Conservation (phyloP, 495 filamentous ascomycete species). For the Corynascus novoguineensis region DNA sequence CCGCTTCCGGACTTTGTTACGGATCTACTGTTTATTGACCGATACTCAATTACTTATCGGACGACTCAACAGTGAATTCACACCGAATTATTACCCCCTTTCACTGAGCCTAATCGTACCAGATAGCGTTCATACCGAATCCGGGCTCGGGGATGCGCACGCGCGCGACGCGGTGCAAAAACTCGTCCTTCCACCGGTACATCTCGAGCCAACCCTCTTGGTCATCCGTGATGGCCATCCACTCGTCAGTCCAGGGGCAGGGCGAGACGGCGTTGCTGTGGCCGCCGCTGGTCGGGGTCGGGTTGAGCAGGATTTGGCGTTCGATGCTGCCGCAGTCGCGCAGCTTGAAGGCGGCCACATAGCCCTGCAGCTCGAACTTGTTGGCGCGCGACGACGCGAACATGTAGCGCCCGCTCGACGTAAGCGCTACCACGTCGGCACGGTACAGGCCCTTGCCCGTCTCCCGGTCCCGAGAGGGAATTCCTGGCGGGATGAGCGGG, state of each 20-base stretch:
- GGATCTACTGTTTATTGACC: no score
- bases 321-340: conserved; percentile 65
- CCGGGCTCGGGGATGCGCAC: conserved; percentile 71
- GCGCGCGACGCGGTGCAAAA: conserved; percentile 65
- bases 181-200: conserved; percentile 75
- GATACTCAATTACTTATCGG: no score
- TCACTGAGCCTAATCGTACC: conserved; percentile 87
- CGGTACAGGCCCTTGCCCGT: conserved; percentile 56
- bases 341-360: conserved; percentile 71
- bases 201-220: conserved; percentile 82
- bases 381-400: conserved; percentile 80
- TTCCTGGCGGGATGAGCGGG: conserved; percentile 69
- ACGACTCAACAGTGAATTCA: no score
- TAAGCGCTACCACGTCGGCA: conserved; percentile 68
- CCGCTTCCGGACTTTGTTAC: no score
- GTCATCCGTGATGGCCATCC: conserved; percentile 78
- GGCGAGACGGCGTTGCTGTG: conserved; percentile 80
- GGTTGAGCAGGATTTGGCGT: conserved; percentile 70
- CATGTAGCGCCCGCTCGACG: conserved; percentile 59
- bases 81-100: no score
- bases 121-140: conserved; percentile 87
- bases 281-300: conserved; percentile 77
- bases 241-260: conserved; percentile 77
- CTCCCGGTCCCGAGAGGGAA: conserved; percentile 39
- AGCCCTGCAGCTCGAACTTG: conserved; percentile 66